phyloP scores from a whole-genome alignment of 2,329 filamentous ascomycete species.

The Verticillium klebahnii region DNA sequence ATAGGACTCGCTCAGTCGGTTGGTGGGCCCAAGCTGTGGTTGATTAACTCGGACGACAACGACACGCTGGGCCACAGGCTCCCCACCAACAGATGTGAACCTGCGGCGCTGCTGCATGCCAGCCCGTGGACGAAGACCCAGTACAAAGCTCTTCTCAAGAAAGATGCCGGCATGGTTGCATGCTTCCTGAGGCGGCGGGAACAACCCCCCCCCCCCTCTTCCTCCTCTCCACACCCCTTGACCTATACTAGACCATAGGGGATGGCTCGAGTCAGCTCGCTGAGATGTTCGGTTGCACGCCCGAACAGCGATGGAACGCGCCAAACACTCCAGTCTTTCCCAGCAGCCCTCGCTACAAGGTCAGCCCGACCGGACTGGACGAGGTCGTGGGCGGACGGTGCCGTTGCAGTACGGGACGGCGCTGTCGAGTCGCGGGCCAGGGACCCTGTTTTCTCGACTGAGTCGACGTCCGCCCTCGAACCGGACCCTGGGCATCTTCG shows the following conservation, averaged over 20 bases:
- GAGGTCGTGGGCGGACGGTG: neutral
- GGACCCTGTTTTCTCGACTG: neutral
- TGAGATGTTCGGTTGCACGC: neutral
- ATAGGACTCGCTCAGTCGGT: neutral
- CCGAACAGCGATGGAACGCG: neutral
- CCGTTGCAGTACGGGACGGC: neutral
- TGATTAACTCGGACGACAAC: neutral
- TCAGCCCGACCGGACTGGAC: neutral
- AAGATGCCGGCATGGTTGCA: constrained; percentile 2
- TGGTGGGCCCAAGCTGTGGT: neutral
- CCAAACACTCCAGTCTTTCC: neutral
- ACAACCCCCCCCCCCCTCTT: neutral
- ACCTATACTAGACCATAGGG: neutral
- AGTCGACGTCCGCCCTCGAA: neutral
- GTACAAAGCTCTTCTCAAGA: neutral
- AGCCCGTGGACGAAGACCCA: neutral
- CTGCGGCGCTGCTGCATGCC: neutral
- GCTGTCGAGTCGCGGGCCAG: neutral
- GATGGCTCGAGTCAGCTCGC: neutral
- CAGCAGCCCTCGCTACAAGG: neutral
- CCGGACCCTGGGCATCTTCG: constrained; percentile 2
- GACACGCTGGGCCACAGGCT: neutral
- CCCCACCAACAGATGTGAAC: neutral
- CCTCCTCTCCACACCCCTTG: neutral
- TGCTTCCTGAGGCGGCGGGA: constrained; percentile 1